These are phyloP conservation scores for Fusarium nurragi DNA, from an alignment of 2,329 filamentous ascomycete genomes.

Conservation along the genomic window DNA sequence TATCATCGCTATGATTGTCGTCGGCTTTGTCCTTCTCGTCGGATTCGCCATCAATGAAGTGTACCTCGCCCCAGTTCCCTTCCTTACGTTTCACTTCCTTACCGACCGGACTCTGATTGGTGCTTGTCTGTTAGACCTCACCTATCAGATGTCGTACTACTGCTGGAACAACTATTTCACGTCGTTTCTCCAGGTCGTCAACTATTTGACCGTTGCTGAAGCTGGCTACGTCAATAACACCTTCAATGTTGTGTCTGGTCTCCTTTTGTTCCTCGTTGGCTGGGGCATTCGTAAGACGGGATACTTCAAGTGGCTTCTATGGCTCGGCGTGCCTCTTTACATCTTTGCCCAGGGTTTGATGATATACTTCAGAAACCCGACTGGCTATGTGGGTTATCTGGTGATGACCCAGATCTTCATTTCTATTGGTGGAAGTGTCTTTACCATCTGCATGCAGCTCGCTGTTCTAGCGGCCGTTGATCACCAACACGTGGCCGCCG, in stretches of 20 bases:
- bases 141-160: slow-evolving; percentile 61
- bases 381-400: slow-evolving; percentile 57
- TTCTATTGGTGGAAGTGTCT: slow-evolving; percentile 62
- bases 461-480: slow-evolving; percentile 65
- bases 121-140: slow-evolving; percentile 56
- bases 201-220: slow-evolving; percentile 53
- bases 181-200: slow-evolving; percentile 65
- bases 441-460: slow-evolving; percentile 64
- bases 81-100: slow-evolving; percentile 64
- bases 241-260: slow-evolving; percentile 60
- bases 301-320: slow-evolving; percentile 59
- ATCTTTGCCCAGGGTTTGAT: slow-evolving; percentile 58
- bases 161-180: slow-evolving; percentile 64
- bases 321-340: slow-evolving; percentile 59
- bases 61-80: slow-evolving; percentile 63
- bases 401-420: slow-evolving; percentile 64
- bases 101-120: slow-evolving; percentile 62
- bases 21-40: slow-evolving; percentile 67
- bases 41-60: slow-evolving; percentile 65
- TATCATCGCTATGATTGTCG: slow-evolving; percentile 68
- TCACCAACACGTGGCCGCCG: slow-evolving; percentile 63
- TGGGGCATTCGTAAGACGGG: slow-evolving; percentile 56
- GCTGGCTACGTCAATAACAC: slow-evolving; percentile 60
- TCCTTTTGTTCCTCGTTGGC: slow-evolving; percentile 59
- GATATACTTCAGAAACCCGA: slow-evolving; percentile 50